Base-by-base conservation (phyloP, 306 rosid genomes). In the Macrotyloma uniflorum region DNA sequence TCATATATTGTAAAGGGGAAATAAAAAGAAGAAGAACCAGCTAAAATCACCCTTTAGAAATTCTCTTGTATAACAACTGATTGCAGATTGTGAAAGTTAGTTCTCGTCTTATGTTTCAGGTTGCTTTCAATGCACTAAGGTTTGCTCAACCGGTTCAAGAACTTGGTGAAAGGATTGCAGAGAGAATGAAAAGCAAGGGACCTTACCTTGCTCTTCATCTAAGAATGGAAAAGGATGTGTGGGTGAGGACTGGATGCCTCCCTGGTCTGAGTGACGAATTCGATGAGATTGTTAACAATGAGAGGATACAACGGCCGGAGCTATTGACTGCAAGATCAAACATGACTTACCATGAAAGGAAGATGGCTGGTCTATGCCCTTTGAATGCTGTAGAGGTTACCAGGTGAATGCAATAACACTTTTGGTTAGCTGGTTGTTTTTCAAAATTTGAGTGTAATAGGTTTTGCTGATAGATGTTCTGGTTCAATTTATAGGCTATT, bases 211-310 rank as follows among this genome's bases (percentile, higher is more conserved):
- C 99, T 36, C 94, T 95, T 72, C 99, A 95, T 85, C 83, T 95
- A 30, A 79, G 99, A 80, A 91, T 95, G 98, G 99, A 95, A 86
- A 95, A 87, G 84, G 99, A 95, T 36, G 99, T 95, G 8, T 95
- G 99, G 99, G 98, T 95, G 74, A 95, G 99, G 81, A 95, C 99
- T 2, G 99, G 99, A 36, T 95, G 99, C 80, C 90, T 93, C 55
- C 99, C 99, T 1, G 97, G 98, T 67, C 67, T 95, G 84, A 88
- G 86, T 87, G 88, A 58, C 0, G 87, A 93, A 33, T 87, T 75
- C 12, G 94, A 95, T 58, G 99, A 95, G 77, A 90, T 93, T 19
- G 68, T 95, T 19, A 88, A 77, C 81, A 85, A 74, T 16, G 99
- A 93, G 85, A 87, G 99, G 80, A 84, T 79, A 77, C 80, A n/a